Percentiles rank a stretch among this genome's conserved stretches.
phyloP scores from a whole-genome alignment of 768 basidiomycete species.

The Mycena epipterygia region DNA sequence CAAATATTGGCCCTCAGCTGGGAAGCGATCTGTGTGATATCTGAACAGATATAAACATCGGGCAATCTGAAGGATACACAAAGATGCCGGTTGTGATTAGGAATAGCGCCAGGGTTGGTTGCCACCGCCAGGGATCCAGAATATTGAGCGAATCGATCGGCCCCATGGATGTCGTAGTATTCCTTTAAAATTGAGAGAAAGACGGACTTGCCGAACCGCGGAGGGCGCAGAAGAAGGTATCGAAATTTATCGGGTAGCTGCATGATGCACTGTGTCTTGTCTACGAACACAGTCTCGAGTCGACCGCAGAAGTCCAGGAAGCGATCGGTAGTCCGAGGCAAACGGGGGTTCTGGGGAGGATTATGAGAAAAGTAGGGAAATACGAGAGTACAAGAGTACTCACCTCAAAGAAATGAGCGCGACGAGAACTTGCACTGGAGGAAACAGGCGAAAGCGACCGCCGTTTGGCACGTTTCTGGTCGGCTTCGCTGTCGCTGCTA shows the following conservation, averaged over 20 bases:
- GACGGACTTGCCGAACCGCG: constrained; percentile 12
- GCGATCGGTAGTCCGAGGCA: not conserved
- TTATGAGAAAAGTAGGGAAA: not conserved
- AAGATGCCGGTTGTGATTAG: constrained; percentile 6
- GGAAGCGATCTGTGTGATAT: not conserved
- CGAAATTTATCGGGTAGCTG: constrained; percentile 1
- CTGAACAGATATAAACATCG: not conserved
- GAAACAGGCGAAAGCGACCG: not conserved
- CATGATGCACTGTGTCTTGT: not conserved
- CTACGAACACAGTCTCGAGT: not conserved
- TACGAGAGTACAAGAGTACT: no score
- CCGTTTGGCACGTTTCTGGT: not conserved
- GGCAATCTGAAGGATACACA: not conserved
- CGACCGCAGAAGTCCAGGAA: not conserved
- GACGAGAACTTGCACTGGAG: no score
- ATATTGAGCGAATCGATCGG: not conserved
- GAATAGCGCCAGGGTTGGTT: not conserved
- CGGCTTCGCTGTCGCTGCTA: not conserved
- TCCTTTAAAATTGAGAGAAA: constrained; percentile 1
- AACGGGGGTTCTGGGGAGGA: not conserved
- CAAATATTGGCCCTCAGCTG: not conserved
- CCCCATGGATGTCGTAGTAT: constrained; percentile 7
- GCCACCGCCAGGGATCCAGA: not conserved
- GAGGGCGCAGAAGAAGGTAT: constrained; percentile 9
- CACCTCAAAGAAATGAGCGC: not conserved